Conservation (phyloP, 202 grass and related monocot species). For the Digitaria exilis region DNA sequence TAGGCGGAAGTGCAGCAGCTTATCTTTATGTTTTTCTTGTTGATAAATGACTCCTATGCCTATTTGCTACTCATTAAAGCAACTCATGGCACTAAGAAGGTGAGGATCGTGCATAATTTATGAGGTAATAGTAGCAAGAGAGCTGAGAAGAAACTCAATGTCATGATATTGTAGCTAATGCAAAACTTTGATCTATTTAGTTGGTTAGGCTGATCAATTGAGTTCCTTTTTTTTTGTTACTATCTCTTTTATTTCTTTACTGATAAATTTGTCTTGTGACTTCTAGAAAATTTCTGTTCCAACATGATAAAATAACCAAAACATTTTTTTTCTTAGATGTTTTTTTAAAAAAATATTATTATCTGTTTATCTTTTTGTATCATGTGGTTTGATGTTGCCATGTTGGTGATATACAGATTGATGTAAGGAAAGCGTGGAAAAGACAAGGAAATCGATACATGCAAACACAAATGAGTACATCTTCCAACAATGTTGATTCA, state of each 20-base stretch:
- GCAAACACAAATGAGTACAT: background rate
- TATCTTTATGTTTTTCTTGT: no score
- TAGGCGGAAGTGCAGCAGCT: background rate
- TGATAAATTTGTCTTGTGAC: background rate
- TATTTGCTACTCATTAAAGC: no score
- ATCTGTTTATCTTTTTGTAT: background rate
- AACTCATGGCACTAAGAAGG: no score
- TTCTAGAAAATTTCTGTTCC: background rate
- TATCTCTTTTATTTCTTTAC: background rate
- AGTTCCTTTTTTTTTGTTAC: background rate
- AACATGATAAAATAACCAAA: background rate
- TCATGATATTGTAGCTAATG: background rate
- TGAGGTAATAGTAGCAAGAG: no score
- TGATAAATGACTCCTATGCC: no score
- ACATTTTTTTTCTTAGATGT: no score
- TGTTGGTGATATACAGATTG: conserved; percentile 44
- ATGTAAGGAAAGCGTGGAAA: conserved; percentile 47
- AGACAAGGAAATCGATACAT: background rate
- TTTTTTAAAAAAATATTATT: background rate
- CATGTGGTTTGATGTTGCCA: background rate
- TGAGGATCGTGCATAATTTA: no score
- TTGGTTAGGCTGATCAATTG: background rate
- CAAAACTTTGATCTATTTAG: background rate
- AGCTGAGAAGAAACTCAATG: background rate
- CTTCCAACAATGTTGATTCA: conserved; percentile 1